Conservation (phyloP, 352 stramenopile genomes). For the Phytophthora uliginosa region DNA sequence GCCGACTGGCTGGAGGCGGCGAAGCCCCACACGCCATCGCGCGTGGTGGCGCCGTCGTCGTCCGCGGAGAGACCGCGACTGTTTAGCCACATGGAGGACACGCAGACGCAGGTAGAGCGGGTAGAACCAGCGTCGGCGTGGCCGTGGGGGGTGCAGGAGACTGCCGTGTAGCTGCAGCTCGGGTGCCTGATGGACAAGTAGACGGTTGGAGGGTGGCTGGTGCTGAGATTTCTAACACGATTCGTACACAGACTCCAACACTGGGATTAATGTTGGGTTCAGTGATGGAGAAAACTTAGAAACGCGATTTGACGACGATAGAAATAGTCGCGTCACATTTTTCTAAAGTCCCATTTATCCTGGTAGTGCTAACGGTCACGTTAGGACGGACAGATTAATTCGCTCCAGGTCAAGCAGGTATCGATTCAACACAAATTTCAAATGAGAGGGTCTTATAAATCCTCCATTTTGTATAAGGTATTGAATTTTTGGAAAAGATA, state of each 20-base stretch:
- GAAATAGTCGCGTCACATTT: too few species aligned
- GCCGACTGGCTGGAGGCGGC: constrained; percentile 9
- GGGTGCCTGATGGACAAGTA: not conserved
- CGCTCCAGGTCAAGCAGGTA: too few species aligned
- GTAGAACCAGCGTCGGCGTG: not conserved
- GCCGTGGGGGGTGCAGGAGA: not conserved
- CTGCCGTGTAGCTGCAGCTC: not conserved
- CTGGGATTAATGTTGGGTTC: too few species aligned
- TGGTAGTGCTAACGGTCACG: too few species aligned
- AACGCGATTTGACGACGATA: too few species aligned
- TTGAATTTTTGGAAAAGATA: too few species aligned
- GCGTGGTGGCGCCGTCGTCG: constrained; percentile 27
- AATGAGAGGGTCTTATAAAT: too few species aligned
- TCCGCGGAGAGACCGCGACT: constrained; percentile 39
- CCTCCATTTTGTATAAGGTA: too few species aligned
- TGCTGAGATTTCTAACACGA: not conserved
- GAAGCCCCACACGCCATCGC: constrained; percentile 43
- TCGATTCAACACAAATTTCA: too few species aligned
- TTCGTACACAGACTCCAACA: not conserved
- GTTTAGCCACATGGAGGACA: constrained; percentile 48
- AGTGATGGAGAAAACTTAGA: too few species aligned
- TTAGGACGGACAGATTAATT: too few species aligned
- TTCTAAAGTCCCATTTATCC: too few species aligned
- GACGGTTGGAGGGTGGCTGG: not conserved
- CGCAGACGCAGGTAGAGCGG: constrained; percentile 1